Evolutionary conservation across 345 rosid genomes (phyloP), one percentile per base, ranked within the genome.

Genomic region (Chamaenerion angustifolium): DNA sequence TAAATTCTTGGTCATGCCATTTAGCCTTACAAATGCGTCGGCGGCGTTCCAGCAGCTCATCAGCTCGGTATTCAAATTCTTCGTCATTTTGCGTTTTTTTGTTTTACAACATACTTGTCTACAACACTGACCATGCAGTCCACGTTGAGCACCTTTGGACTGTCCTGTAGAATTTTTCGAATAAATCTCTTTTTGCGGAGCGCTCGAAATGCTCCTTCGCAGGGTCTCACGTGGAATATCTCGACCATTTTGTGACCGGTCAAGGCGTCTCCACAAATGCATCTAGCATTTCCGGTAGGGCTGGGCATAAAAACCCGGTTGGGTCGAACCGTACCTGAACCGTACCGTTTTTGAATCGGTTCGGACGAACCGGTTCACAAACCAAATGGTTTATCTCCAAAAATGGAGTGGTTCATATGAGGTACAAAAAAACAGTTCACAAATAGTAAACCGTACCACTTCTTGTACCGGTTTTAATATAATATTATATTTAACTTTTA

Each of bases 171-270:
- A 11, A 4, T 1, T 15, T 62, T 17, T 18, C 11, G 1, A 14
- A 25, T 0, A 19, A 49, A 1, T 8, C 16, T 0, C 9, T 62
- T 0, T 49, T 25, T 6, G 60, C 45, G 0, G 49, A 62, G 16
- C 17, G 1, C 6, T 15, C 17, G 7, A 62, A 62, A 37, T 62
- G 61, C 14, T 1, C 1, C 1, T 62, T 62, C 31, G 51, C 56
- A 0, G 3, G 19, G 4, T 2, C 21, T 0, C 0, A 8, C 2
- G 11, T 62, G 0, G 45, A 55, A 7, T 62, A 49, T 25, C 16
- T 55, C 0, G 60, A n/a, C 1, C 50, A 18, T 5, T 5, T 55
- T 3, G 15, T 51, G 2, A 8, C 16, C 2, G 43, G 11, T 0
- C 0, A 16, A 3, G 42, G 43, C 7, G 55, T 51, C 3, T 12